Evolutionary conservation across 805 yeast species (phyloP), one percentile per base, ranked within the genome.

Genomic region (Dipodascus albidus): DNA sequence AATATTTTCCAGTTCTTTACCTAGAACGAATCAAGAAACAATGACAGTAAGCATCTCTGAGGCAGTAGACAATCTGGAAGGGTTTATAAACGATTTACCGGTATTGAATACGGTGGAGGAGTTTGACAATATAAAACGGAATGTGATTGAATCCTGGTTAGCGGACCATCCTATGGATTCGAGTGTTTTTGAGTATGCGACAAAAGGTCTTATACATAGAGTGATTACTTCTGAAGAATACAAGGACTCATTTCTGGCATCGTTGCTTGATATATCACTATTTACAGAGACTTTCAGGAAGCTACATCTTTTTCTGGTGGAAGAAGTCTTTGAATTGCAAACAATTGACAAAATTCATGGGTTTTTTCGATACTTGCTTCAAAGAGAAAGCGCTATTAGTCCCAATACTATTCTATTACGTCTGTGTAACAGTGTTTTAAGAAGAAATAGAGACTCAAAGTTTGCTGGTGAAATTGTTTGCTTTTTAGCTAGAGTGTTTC

Each of bases 401-500:
- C 72, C 71, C 0, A 71, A 72, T 1, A 64, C 66, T 1, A 66
- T 65, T 4, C 50, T 68, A 38, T 67, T 68, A 31, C 58, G 72
- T 14, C 54, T 66, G 8, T 69, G 70, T 50, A 68, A 69, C 51
- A 58, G 68, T 2, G 53, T 68, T 14, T 59, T 68, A 21, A 57
- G 64, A 17, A 55, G 72, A 23, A 62, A 59, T 27, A 66, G 59
- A 19, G 64, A 68, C 49, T 60, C 69, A 1, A 57, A 54, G 15
- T 69, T 68, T 53, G 59, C 70, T 2, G 72, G 73, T 3, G 55
- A 61, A 50, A 62, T 68, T 33, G 62, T 67, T 35, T 62, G 63
- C 47, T 68, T 62, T 31, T 59, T 68, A 23, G 67, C 70, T 6
- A 52, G 62, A 11, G 72, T 70, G 2, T 68, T 68, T 51, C 69